Evolutionary conservation across 2,329 filamentous ascomycete genomes (phyloP), one percentile per base, ranked within the genome.

Genomic region (Stachybotrys elegans): DNA sequence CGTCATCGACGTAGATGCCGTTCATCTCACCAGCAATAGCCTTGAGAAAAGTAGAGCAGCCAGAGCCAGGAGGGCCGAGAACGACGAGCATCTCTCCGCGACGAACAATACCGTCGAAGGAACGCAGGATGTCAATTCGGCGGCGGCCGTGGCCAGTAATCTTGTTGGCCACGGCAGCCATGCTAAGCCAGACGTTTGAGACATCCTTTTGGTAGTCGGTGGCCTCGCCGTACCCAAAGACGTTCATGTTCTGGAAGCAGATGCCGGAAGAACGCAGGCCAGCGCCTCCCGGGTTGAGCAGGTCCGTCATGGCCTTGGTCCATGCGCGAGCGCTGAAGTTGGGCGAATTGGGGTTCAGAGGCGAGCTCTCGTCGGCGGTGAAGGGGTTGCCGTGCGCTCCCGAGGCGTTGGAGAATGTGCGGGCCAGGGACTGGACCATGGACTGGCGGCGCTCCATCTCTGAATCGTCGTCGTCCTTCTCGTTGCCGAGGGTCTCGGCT

Each of bases 11-110:
- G 52, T 77, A 79, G 47, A 92, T 82, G 23, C 88, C 88, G 51
- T 87, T 83, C 1, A 84, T 88, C 65, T 92, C 86, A 43, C 88
- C 87, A 2, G 86, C 78, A 48, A 93, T 78, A 0, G 86, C 86
- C 67, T 92, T 92, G 43, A 93, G 70, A 52, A 92, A 82, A 2
- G 88, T 93, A 12, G 85, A 87, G 59, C 88, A 94, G 36, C 84
- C 84, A 7, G 75, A 72, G 14, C 77, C 77, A 9, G 84, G 84
- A 39, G 83, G 83, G 3, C 84, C 84, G 11, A 88, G 70, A 2
- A 87, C 84, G 5, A 88, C 79, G 17, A 87, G 61, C 80, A 88
- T 84, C 67, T 88, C 84, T 16, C 84, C 84, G 43, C 75, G 76
- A 52, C 77, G 69, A 1, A 87, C 78, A 0, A 86, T 53, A 4